These are phyloP conservation scores for Cyberlindnera maclurae DNA, from an alignment of 805 yeast species.

Conservation along the genomic window DNA sequence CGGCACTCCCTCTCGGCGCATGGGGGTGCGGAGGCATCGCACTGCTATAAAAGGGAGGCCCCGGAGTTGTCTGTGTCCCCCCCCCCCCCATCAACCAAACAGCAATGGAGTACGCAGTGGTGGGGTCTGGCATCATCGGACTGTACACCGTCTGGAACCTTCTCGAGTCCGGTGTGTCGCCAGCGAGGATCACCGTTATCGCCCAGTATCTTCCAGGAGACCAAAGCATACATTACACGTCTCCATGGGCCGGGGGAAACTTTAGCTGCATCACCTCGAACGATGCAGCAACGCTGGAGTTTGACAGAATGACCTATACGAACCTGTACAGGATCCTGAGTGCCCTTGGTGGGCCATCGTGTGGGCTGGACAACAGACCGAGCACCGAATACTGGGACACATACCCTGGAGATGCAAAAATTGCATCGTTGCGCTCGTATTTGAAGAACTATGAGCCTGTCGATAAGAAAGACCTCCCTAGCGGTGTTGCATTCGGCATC, in stretches of 20 bases:
- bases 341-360: slow-evolving; percentile 36
- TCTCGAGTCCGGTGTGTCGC: slow-evolving; percentile 32
- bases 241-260: slow-evolving; percentile 77
- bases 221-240: slow-evolving; percentile 62
- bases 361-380: slow-evolving; percentile 49
- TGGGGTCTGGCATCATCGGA: slow-evolving; percentile 62
- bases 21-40: no score
- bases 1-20: no score
- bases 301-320: slow-evolving; percentile 51
- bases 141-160: slow-evolving; percentile 53
- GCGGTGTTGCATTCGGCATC: slow-evolving; percentile 51
- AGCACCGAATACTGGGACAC: slow-evolving; percentile 56
- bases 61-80: no score
- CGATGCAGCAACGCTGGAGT: slow-evolving; percentile 41
- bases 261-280: slow-evolving; percentile 55
- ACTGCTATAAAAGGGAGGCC: no score
- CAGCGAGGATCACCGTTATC: slow-evolving; percentile 43
- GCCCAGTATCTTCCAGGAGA: slow-evolving; percentile 77
- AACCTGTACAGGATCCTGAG: slow-evolving; percentile 37
- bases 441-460: slow-evolving; percentile 40
- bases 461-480: slow-evolving; percentile 33
- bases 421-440: slow-evolving; percentile 41
- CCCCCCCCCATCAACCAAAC: not conserved
- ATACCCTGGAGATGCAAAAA: slow-evolving; percentile 38
- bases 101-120: slow-evolving; percentile 21